Evolutionary conservation across 148 eudicot genomes (phyloP), one percentile per base, ranked within the genome.

Genomic region (Heliosperma pusillum): DNA sequence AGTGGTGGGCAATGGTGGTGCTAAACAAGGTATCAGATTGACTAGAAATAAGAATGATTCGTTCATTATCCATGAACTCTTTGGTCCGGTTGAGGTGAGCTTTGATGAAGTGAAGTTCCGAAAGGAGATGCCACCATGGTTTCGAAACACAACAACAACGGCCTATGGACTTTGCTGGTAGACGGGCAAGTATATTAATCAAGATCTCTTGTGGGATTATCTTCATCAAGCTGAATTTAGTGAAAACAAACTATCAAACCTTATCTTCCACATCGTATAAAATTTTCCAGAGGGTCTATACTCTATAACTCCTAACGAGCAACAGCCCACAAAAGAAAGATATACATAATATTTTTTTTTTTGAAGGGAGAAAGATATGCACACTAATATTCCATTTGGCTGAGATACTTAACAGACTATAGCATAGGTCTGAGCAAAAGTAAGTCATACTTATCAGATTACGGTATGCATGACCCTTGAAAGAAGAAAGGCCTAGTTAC

Each of bases 131-230:
- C 10, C 45, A 30, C 74, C 78, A 79, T 60, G 55, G 64, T 30
- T 79, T 79, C 22, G 78, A 79, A 8, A 79, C 77, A 22, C 82
- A 74, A 2, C 77, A 77, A 30, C 20, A 69, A 36, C 56, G 56
- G 20, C 82, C 74, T 16, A 74, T 24, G 9, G 78, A 58, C 47
- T 79, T 79, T 12, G 68, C 63, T 16, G 82, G 78, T 8, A 79
- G 21, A 7, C 74, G 56, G 45, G 15, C 45, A 26, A 73, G 55
- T 45, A 79, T 74, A 27, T 68, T 25, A 27, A n/a, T n/a, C 16
- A 60, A 10, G 20, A 79, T 69, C 4, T 74, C 77, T 59, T 79
- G 52, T 29, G 77, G 81, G 59, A 79, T 50, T 47, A n/a, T 22
- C 56, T 22, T 30, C 71, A 66, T 66, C 11, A 66, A 33, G 50